phyloP scores from a whole-genome alignment of 805 yeast species.

The Wickerhamomyces queroliae region DNA sequence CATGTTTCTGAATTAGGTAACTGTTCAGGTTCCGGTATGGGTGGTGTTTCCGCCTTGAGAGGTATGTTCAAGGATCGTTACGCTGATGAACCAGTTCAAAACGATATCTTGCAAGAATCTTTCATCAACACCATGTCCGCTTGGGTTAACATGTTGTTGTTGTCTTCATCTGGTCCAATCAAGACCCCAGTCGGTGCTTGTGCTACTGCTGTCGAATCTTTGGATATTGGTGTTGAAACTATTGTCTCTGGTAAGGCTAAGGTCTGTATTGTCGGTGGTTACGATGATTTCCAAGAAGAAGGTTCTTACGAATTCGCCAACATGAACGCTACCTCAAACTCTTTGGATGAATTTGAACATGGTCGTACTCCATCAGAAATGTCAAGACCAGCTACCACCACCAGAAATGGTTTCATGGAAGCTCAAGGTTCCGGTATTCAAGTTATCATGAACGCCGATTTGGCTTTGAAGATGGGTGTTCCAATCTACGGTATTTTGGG shows the following conservation, averaged over 20 bases:
- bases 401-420: slow-evolving; percentile 98
- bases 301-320: slow-evolving; percentile 97
- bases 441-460: slow-evolving; percentile 89
- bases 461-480: slow-evolving; percentile 97
- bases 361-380: slow-evolving; percentile 98
- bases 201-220: slow-evolving; percentile 98
- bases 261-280: slow-evolving; percentile 97
- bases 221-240: slow-evolving; percentile 93
- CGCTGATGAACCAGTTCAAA: slow-evolving; percentile 90
- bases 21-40: slow-evolving; percentile 99
- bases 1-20: slow-evolving; percentile 99
- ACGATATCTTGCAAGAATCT: slow-evolving; percentile 95
- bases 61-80: slow-evolving; percentile 98
- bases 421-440: slow-evolving; percentile 99
- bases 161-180: slow-evolving; percentile 97
- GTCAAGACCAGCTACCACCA: slow-evolving; percentile 97
- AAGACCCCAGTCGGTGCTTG: slow-evolving; percentile 99
- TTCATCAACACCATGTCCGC: slow-evolving; percentile 99
- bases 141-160: slow-evolving; percentile 97
- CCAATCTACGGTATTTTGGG: slow-evolving; percentile 97
- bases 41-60: slow-evolving; percentile 95
- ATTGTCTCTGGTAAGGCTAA: slow-evolving; percentile 91
- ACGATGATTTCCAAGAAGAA: slow-evolving; percentile 99
- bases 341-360: slow-evolving; percentile 80
- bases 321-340: slow-evolving; percentile 97